These are phyloP conservation scores for Pseudocercospora ulei DNA, from an alignment of 2,329 filamentous ascomycete species.

Conservation along the genomic window DNA sequence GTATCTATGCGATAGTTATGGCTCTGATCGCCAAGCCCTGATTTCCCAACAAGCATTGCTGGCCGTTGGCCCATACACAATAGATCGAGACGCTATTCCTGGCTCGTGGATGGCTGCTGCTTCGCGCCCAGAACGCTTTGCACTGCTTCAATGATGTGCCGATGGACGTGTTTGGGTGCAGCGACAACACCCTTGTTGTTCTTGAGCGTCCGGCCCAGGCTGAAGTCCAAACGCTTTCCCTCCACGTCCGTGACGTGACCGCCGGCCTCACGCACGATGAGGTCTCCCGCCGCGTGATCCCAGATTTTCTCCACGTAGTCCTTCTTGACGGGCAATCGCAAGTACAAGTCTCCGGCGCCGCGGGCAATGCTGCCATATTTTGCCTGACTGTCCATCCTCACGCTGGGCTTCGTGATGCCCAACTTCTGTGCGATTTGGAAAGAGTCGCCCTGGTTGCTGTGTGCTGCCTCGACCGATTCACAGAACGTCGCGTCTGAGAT, in stretches of 20 bases:
- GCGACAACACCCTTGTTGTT: conserved; percentile 92
- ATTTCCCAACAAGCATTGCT: background rate
- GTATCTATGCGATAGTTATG: too few species aligned
- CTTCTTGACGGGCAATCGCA: conserved; percentile 73
- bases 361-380: conserved; percentile 95
- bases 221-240: conserved; percentile 78
- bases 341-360: conserved; percentile 87
- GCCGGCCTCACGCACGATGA: conserved; percentile 89
- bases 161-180: conserved; percentile 66
- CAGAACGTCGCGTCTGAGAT: conserved; percentile 82
- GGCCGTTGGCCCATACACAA: background rate
- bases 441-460: conserved; percentile 83
- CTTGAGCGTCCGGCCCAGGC: conserved; percentile 70
- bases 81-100: background rate
- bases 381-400: conserved; percentile 94
- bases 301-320: conserved; percentile 98
- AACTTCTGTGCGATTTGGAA: conserved; percentile 72
- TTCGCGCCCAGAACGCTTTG: conserved; percentile 60
- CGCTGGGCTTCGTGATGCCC: conserved; percentile 78
- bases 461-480: conserved; percentile 87
- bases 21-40: background rate
- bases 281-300: conserved; percentile 92
- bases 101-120: conserved; percentile 22
- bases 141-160: conserved; percentile 67
- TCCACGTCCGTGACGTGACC: conserved; percentile 83